Conservation (phyloP, 2,329 filamentous ascomycete genomes). For the Tolypocladium guangdongense region DNA sequence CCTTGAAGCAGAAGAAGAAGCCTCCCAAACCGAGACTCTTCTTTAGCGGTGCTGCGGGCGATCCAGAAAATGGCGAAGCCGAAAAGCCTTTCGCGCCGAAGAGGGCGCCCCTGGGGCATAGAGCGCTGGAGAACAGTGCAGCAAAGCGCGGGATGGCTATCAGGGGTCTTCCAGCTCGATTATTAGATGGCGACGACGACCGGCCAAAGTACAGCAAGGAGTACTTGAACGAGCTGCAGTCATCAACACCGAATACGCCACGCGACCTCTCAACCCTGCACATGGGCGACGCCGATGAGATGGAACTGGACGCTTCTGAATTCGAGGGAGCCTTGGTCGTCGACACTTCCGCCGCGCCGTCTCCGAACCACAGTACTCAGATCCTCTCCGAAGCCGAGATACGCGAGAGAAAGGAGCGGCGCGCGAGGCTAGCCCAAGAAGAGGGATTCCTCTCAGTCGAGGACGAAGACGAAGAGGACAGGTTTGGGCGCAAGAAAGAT, state of each 20-base stretch:
- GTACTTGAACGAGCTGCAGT: constrained; percentile 74
- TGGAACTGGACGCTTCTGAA: constrained; percentile 48
- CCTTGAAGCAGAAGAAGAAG: constrained; percentile 57
- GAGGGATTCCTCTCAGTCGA: constrained; percentile 57
- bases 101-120: constrained; percentile 53
- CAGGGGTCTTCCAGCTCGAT: constrained; percentile 42
- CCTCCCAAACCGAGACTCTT: constrained; percentile 50
- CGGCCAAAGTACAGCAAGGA: constrained; percentile 77
- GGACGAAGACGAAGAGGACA: constrained; percentile 38
- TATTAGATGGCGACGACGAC: constrained; percentile 46
- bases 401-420: constrained; percentile 78
- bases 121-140: constrained; percentile 57
- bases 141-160: constrained; percentile 39
- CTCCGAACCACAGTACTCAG: constrained; percentile 24
- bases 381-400: constrained; percentile 83
- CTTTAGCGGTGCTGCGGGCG: constrained; percentile 52
- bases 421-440: constrained; percentile 65
- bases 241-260: constrained; percentile 75
- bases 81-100: constrained; percentile 48
- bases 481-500: constrained; percentile 38
- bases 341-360: constrained; percentile 26
- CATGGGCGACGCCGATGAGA: constrained; percentile 36
- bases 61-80: constrained; percentile 39
- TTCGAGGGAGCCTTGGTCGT: constrained; percentile 57
- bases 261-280: constrained; percentile 42